These are phyloP conservation scores for Gigaspora rosea DNA, from an alignment of 192 early-diverging fungal species.

Conservation along the genomic window DNA sequence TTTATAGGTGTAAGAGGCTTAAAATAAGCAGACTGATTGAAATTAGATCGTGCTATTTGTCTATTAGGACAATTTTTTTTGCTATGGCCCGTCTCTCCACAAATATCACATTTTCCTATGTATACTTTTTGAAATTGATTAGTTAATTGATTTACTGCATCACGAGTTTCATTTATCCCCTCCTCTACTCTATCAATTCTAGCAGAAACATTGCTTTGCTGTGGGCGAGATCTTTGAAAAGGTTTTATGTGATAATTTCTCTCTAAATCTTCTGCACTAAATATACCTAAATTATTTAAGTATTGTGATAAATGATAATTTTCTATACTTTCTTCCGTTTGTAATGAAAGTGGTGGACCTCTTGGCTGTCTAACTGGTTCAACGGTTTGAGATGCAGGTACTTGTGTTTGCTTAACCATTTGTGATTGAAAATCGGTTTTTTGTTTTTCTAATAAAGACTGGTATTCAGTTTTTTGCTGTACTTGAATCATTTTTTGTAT, in stretches of 20 bases:
- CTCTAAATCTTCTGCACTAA: neutral
- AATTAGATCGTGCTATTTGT: too few species aligned
- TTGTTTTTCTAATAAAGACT: constrained; percentile 3
- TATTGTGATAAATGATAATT: neutral
- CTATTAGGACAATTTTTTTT: neutral
- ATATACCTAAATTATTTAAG: neutral
- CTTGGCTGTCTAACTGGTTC: neutral
- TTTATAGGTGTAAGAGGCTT: neutral
- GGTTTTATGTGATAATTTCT: neutral
- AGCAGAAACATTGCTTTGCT: neutral
- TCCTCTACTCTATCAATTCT: neutral
- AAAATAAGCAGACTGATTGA: too few species aligned
- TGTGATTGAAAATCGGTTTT: neutral
- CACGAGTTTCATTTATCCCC: neutral
- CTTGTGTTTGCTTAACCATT: neutral
- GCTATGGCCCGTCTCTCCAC: neutral
- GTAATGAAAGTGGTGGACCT: neutral
- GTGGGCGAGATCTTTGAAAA: neutral
- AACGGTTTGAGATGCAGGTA: neutral
- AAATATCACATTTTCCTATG: neutral
- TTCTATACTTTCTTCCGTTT: neutral
- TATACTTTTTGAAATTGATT: neutral
- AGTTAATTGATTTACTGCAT: neutral
- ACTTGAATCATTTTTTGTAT: neutral
- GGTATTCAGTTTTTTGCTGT: neutral